Percentiles rank a stretch among this genome's conserved stretches.
Conservation (phyloP, 257 asterid genomes). For the Echium plantagineum region DNA sequence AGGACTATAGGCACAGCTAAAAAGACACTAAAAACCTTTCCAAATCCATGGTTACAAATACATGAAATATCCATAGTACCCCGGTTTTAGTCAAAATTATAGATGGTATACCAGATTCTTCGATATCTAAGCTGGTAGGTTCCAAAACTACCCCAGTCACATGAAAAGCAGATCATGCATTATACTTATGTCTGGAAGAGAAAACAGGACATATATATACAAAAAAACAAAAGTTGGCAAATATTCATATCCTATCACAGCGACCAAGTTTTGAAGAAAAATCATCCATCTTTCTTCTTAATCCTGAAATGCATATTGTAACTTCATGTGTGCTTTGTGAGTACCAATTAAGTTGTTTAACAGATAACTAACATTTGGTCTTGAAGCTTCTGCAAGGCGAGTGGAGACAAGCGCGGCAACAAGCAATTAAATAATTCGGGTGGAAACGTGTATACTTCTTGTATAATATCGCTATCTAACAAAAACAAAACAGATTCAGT, state of each 20-base stretch:
- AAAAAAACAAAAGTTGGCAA: not conserved
- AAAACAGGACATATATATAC: too few species aligned
- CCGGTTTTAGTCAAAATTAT: too few species aligned
- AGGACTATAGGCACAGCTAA: too few species aligned
- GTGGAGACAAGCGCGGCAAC: slow-evolving; percentile 54
- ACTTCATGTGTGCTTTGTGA: not conserved
- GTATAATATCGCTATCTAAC: slow-evolving; percentile 22
- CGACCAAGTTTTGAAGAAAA: too few species aligned
- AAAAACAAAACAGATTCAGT: slow-evolving; percentile 19
- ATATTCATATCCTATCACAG: not conserved
- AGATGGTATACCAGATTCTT: too few species aligned
- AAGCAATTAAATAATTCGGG: slow-evolving; percentile 46
- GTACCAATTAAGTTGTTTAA: not conserved
- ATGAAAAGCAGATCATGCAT: too few species aligned
- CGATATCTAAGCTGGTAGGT: too few species aligned
- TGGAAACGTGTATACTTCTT: slow-evolving; percentile 47
- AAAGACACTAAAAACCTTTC: too few species aligned
- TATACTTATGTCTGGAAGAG: too few species aligned
- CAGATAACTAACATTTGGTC: slow-evolving; percentile 35
- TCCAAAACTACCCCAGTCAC: too few species aligned
- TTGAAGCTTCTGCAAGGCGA: slow-evolving; percentile 57
- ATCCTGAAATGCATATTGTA: slow-evolving; percentile 1
- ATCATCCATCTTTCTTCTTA: not conserved
- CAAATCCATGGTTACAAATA: too few species aligned
- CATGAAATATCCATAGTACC: too few species aligned